Base-by-base conservation (phyloP, 768 basidiomycete genomes). In the Boletus sp. region DNA sequence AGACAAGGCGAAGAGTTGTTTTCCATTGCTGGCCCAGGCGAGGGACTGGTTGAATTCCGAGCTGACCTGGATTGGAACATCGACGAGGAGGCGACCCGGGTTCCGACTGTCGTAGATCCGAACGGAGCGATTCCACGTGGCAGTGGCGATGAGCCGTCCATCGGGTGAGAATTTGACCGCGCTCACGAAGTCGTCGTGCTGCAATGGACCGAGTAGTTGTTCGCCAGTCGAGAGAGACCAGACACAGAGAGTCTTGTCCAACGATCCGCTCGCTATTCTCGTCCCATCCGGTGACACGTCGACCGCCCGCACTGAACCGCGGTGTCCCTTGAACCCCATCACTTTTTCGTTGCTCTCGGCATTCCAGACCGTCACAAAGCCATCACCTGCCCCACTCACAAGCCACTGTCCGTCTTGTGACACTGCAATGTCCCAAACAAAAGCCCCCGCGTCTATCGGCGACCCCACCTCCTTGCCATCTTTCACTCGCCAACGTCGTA, bases 111-210 rank as follows among this genome's bases (percentile, higher is more conserved):
- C n/a, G n/a, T n/a, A n/a, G n/a, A n/a, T n/a, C n/a, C n/a, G n/a
- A n/a, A n/a, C n/a, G n/a, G n/a, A n/a, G n/a, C n/a, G n/a, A n/a
- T n/a, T n/a, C n/a, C n/a, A n/a, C n/a, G n/a, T n/a, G n/a, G n/a
- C n/a, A n/a, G n/a, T n/a, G n/a, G n/a, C n/a, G n/a, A n/a, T n/a
- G n/a, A n/a, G n/a, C n/a, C n/a, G n/a, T n/a, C n/a, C 55, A 6
- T 42, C 20, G 5, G 62, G 63, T 5, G 63, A 64, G 24, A 57
- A 64, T 9, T 49, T 61, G 39, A 50, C 29, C 4, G 42, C 46
- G 15, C 24, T 47, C 14, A 58, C 24, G 5, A 1, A 17, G 7
- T 15, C 7, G 10, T 20, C 5, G 8, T 50, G 33, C 9, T 28
- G 10, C 15, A 42, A 10, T 10, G 44, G 51, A 4, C 18, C 45